These are phyloP conservation scores for Litchi chinensis DNA, from an alignment of 345 rosid genomes.

Conservation along the genomic window DNA sequence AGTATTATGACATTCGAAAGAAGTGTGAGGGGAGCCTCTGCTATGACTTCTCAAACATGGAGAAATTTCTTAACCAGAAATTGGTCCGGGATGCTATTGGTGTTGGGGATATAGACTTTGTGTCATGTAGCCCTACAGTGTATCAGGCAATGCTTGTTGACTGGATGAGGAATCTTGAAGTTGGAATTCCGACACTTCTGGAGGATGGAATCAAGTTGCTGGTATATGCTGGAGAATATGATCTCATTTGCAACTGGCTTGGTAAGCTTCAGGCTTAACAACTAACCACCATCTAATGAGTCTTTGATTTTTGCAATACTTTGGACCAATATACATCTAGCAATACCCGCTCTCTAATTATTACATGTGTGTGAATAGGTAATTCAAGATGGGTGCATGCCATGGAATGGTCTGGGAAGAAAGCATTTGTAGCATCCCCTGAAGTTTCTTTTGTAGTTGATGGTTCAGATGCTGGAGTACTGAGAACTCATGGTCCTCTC, in stretches of 20 bases:
- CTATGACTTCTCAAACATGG: constrained; percentile 99
- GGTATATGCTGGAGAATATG: constrained; percentile 96
- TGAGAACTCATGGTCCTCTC: constrained; percentile 75
- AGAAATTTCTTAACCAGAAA: constrained; percentile 71
- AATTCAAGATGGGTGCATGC: constrained; percentile 99
- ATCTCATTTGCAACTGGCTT: constrained; percentile 99
- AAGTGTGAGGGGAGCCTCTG: constrained; percentile 86
- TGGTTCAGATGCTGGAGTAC: constrained; percentile 73
- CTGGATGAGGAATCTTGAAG: constrained; percentile 98
- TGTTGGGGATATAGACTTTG: constrained; percentile 82
- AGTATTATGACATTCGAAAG: constrained; percentile 96
- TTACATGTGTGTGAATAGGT: constrained; percentile 40
- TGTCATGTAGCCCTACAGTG: constrained; percentile 85
- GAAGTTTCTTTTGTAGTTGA: constrained; percentile 75
- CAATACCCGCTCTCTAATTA: neutral
- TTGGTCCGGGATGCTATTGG: constrained; percentile 79
- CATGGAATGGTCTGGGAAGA: constrained; percentile 94
- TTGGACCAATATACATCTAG: neutral
- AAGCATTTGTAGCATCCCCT: constrained; percentile 57
- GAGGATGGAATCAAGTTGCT: constrained; percentile 93
- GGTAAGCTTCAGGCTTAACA: constrained; percentile 49
- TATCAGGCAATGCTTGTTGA: constrained; percentile 88
- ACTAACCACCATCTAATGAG: neutral
- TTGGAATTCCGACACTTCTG: constrained; percentile 86
- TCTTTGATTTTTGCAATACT: neutral